Base-by-base conservation (phyloP, 192 early-diverging fungal genomes). In the Pecoramyces ruminantium region DNA sequence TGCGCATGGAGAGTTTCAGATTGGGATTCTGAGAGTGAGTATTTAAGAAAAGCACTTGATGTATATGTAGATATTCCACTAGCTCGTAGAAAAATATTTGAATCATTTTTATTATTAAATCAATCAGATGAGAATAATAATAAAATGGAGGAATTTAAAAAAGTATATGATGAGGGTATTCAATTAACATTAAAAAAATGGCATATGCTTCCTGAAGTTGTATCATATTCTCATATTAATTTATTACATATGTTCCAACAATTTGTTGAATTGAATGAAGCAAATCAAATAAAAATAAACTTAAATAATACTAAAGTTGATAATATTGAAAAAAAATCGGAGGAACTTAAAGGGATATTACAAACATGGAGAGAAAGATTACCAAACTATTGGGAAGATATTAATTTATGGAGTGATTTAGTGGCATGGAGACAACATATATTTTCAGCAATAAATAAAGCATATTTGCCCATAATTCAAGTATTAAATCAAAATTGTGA, bases 381-480 rank as follows among this genome's bases (percentile, higher is more conserved):
- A 67, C 98, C 98, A 17, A 98, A 97, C 84, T 88, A 89, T 42
- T 97, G 96, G 94, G 97, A 98, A 83, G 96, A 97, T 82, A 99
- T 99, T 84, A 94, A 94, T 80, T 88, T 99, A 13, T 99, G 98
- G 98, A 96, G 95, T 82, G 95, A 98, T 81, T 83, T 99, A 78
- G 95, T 99, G 11, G 94, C 96, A 15, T 99, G 97, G 97, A 89
- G 98, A 30, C 96, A 97, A 85, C 97, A 99, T 80, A 93, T 98
- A 16, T 99, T 99, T 83, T 91, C 92, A 79, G 94, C 94, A 13
- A 96, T 99, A 85, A 99, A 98, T 90, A 92, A 94, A 79, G 92
- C 96, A 2, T 99, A 98, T 82, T 85, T 96, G 18, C 97, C 96
- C 1, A 86, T 98, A 30, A 84, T 87, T n/a, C 89, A 91, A 17